Base-by-base conservation (phyloP, 1,139 yeast species). In the Starmera stellimalicola region DNA sequence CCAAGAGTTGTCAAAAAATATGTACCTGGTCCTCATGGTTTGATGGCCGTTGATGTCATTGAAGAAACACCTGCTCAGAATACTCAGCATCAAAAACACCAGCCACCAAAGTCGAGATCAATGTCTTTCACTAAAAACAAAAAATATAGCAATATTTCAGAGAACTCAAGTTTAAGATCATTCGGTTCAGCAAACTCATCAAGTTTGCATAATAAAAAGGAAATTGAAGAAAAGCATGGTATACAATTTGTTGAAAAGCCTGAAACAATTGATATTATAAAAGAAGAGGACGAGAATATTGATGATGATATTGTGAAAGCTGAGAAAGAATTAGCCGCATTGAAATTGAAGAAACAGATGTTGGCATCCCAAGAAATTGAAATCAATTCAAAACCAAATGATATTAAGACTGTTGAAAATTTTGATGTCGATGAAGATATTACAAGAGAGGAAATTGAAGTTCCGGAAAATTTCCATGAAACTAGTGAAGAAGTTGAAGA, bases 21-120 rank as follows among this genome's bases (percentile, higher is more conserved):
- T 47, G 55, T 68, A 20, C 73, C 73, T 3, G 65, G 71, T 1
- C 63, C 68, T 3, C 52, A 63, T 43, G 74, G 74, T 7, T 45
- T 68, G 16, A 58, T 65, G 14, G 57, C 66, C 9, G 53, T 68
- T 4, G 71, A 67, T 37, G 70, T 68, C 3, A 67, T 70, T 4
- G 61, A 34, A 23, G 38, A 32, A 33, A 26, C 32, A 26, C 35
- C 16, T 8, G 12, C 20, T 15, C 26, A n/a, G n/a, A n/a, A n/a
- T n/a, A n/a, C n/a, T n/a, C n/a, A n/a, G n/a, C n/a, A n/a, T n/a
- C n/a, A 15, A 4, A 16, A 12, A 27, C 31, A 20, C 25, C 22
- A 16, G 7, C 18, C 16, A 26, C n/a, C 20, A 20, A 7, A 32
- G 33, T 22, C 34, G 36, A 27, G 26, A 37, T 16, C 15, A 33